These are phyloP conservation scores for Posidonia australis DNA, from an alignment of 106 monocot genomes.

Conservation along the genomic window DNA sequence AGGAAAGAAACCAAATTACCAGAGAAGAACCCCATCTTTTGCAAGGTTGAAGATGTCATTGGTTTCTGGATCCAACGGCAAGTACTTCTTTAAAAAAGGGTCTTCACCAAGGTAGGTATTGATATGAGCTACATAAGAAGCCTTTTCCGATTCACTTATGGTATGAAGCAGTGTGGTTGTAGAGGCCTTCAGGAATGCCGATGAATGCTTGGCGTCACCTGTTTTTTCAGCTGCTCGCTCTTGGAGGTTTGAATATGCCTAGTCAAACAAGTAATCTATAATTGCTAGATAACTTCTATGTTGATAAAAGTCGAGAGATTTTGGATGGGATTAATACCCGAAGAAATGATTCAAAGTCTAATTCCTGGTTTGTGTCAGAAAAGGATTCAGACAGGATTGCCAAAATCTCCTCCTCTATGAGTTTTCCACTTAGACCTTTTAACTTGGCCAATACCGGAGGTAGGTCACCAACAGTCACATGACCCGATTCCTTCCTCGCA, in stretches of 20 bases:
- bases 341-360: slow-evolving; percentile 81
- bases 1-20: slow-evolving; percentile 28
- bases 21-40: slow-evolving; percentile 83
- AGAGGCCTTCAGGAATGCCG: slow-evolving; percentile 51
- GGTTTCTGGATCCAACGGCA: slow-evolving; percentile 54
- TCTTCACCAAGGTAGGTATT: slow-evolving; percentile 72
- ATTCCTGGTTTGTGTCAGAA: slow-evolving; percentile 33
- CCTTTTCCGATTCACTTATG: slow-evolving; percentile 67
- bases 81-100: slow-evolving; percentile 50
- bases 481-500: slow-evolving; percentile 28
- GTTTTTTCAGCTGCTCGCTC: slow-evolving; percentile 8
- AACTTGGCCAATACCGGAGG: slow-evolving; percentile 48
- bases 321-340: slow-evolving; percentile 20
- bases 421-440: slow-evolving; percentile 41
- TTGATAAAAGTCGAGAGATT: background rate
- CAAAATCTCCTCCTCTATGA: slow-evolving; percentile 53
- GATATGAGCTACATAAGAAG: slow-evolving; percentile 77
- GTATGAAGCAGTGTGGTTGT: slow-evolving; percentile 74
- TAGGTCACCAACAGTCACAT: slow-evolving; percentile 41
- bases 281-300: background rate
- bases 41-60: slow-evolving; percentile 65
- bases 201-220: slow-evolving; percentile 26
- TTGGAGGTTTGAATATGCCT: slow-evolving; percentile 59
- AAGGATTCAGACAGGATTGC: slow-evolving; percentile 41
- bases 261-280: background rate